Conservation (phyloP, 371 early-diverging fungal species). For the Mortierella sp. region DNA sequence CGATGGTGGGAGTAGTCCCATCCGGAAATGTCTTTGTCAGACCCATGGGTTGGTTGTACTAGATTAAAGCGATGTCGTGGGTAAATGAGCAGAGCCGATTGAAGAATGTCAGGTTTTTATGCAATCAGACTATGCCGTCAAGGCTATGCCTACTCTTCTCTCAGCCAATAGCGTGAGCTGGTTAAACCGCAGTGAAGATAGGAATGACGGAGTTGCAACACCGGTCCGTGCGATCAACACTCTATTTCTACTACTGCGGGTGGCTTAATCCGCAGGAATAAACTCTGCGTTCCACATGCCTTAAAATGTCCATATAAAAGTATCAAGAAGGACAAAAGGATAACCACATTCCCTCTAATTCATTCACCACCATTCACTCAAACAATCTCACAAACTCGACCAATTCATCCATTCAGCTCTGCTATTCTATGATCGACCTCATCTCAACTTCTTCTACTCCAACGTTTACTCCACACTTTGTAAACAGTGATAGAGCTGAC, state of each 20-base stretch:
- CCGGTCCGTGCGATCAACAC: not conserved
- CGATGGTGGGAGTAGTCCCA: conserved; percentile 41
- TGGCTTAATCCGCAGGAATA: conserved; percentile 21
- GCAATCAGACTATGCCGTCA: no score
- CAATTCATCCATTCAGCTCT: not conserved
- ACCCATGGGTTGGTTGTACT: conserved; percentile 15
- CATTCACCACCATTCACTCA: not conserved
- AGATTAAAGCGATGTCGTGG: not conserved
- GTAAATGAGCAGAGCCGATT: not conserved
- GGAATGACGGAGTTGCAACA: no score
- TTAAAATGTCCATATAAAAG: not conserved
- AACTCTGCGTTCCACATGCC: no score
- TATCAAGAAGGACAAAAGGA: no score
- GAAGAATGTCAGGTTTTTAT: no score
- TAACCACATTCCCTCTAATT: not conserved
- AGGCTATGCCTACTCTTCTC: not conserved
- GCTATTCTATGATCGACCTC: conserved; percentile 14
- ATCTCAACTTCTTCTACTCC: conserved; percentile 2
- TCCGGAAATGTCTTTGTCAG: conserved; percentile 36
- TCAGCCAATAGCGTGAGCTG: no score
- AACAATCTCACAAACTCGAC: not conserved
- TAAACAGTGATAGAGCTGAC: not conserved
- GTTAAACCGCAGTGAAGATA: no score
- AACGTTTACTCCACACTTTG: not conserved
- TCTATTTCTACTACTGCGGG: conserved; percentile 9